Base-by-base conservation (phyloP, 495 filamentous ascomycete species). In the Articulospora tetracladia region DNA sequence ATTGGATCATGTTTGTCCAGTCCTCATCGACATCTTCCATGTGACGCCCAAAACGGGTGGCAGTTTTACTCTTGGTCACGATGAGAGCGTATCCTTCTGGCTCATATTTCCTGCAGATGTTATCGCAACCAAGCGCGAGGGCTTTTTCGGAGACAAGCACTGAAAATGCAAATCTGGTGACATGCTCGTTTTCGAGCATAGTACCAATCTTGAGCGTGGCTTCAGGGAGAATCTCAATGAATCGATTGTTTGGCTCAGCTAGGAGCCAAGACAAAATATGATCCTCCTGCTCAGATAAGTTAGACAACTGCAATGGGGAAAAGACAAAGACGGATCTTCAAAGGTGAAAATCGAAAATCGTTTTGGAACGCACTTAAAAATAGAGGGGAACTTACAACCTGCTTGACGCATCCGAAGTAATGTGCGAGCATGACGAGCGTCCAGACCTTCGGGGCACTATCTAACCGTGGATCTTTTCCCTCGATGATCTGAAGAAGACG, bases 391-490 rank as follows among this genome's bases (percentile, higher is more conserved):
- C 63, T 55, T 56, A 62, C 65, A 34, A 64, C 61, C 6, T 46
- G 15, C 1, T 19, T n/a, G 0, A 71, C 69, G 26, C 82, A 73
- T 0, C 76, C 70, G 32, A 80, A 74, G 51, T 77, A 63, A 32
- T 79, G 77, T 6, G 78, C 79, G 1, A 84, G 65, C 12, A 72
- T 74, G 48, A 76, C 78, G n/a, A 77, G 74, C 0, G 79, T 81
- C 78, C 78, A 83, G 6, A 82, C 57, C 56, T 82, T 83, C 52
- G 75, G 75, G 13, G 81, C 79, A 0, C 79, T 81, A 59, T 83
- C 76, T 2, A 84, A 59, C 2, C 57, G 59, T 0, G 73, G 70
- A 26, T 70, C 66, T 0, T 71, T 60, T 1, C 73, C 76, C 58
- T 77, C 71, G 17, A 83, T 62, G 17, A 69, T 68, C 57, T 73